phyloP scores from a whole-genome alignment of 495 filamentous ascomycete species.

The Penicillium pulvis region DNA sequence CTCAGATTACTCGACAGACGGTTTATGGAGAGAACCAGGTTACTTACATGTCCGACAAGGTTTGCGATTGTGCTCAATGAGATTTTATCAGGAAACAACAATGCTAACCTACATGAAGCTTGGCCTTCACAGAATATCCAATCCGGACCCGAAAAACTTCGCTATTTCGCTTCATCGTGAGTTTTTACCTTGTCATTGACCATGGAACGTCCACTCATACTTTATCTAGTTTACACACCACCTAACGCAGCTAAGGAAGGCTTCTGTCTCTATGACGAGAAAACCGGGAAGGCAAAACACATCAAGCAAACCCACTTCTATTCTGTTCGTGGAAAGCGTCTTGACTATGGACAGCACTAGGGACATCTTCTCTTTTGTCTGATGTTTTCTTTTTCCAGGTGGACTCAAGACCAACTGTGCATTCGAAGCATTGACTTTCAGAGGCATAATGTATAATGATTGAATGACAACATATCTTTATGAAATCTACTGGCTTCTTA shows the following conservation, averaged over 20 bases:
- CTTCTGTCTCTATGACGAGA: conserved; percentile 69
- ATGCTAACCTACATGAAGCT: conserved; percentile 44
- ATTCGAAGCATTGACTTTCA: not conserved
- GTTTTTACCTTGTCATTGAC: conserved; percentile 28
- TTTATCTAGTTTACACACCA: conserved; percentile 75
- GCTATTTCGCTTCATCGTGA: conserved; percentile 85
- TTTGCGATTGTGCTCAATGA: conserved; percentile 19
- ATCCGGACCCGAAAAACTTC: conserved; percentile 65
- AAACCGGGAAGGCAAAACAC: conserved; percentile 72
- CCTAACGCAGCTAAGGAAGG: conserved; percentile 79
- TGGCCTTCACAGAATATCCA: conserved; percentile 81
- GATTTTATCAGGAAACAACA: not conserved
- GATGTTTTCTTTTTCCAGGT: not conserved
- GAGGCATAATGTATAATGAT: not conserved
- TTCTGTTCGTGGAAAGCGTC: conserved; percentile 42
- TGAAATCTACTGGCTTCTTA: no score
- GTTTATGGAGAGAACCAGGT: conserved; percentile 64
- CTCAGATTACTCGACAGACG: conserved; percentile 41
- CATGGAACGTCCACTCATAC: conserved; percentile 7
- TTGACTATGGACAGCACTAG: conserved; percentile 2
- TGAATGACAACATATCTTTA: not conserved
- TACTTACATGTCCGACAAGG: conserved; percentile 80
- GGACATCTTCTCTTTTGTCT: not conserved
- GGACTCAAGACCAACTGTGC: not conserved
- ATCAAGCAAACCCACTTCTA: conserved; percentile 65